Evolutionary conservation across 2,329 filamentous ascomycete species (phyloP).

Genomic region (Pyricularia pennisetigena): DNA sequence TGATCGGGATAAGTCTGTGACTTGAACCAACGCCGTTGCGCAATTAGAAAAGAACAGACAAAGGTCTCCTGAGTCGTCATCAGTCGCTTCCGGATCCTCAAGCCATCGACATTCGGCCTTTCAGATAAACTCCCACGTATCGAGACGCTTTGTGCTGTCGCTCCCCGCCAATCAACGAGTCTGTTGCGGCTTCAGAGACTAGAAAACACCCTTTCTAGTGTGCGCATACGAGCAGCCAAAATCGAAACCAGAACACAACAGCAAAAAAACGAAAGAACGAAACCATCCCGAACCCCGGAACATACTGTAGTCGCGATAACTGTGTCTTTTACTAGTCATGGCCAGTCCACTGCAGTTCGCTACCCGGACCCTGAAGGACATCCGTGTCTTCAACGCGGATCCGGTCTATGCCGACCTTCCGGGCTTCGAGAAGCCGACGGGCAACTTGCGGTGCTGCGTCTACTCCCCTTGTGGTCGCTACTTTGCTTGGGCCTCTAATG

Average conservation of each 20-base stretch:
- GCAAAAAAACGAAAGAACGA: constrained; percentile 5
- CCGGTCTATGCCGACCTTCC: constrained; percentile 78
- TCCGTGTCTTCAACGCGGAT: constrained; percentile 86
- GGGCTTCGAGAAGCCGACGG: constrained; percentile 80
- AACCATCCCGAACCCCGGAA: background rate
- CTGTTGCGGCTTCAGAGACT: background rate
- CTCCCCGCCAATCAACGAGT: background rate
- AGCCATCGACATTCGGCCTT: background rate
- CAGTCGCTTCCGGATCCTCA: background rate
- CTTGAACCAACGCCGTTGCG: background rate
- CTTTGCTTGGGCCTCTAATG: constrained; percentile 87
- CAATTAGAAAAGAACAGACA: background rate
- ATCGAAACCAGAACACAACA: background rate
- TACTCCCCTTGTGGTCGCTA: constrained; percentile 96
- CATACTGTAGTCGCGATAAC: constrained; percentile 17
- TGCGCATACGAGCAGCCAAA: background rate
- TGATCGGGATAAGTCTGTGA: constrained; percentile 4
- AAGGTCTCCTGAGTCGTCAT: background rate
- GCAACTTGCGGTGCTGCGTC: constrained; percentile 85
- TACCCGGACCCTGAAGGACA: constrained; percentile 93
- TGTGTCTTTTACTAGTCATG: constrained; percentile 94
- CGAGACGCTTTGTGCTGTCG: background rate
- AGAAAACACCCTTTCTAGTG: background rate
- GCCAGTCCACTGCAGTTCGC: constrained; percentile 88
- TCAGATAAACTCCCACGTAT: background rate